These are phyloP conservation scores for Calonectria hawksworthii DNA, from an alignment of 2,329 filamentous ascomycete species.

Conservation along the genomic window DNA sequence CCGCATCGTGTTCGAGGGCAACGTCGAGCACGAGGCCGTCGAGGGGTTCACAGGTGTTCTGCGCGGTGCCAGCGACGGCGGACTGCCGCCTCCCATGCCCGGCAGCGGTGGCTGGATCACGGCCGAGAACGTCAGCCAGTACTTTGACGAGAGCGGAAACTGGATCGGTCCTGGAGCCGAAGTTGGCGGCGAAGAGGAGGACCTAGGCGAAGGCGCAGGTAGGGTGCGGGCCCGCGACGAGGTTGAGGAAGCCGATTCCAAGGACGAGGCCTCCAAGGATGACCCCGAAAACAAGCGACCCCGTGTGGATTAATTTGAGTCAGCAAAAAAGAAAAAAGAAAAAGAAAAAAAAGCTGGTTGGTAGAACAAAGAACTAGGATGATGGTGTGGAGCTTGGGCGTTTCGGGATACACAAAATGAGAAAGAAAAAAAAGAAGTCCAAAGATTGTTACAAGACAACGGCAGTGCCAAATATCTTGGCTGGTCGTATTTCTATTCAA, in stretches of 20 bases:
- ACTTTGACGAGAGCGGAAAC: slow-evolving; percentile 85
- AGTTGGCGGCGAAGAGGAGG: slow-evolving; percentile 58
- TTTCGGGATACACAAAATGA: slow-evolving; percentile 34
- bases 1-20: slow-evolving; percentile 70
- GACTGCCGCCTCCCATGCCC: slow-evolving; percentile 76
- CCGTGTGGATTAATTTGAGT: slow-evolving; percentile 56
- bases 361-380: background rate
- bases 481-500: background rate
- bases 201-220: slow-evolving; percentile 75
- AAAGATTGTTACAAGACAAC: background rate
- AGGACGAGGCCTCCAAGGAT: slow-evolving; percentile 56
- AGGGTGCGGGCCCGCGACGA: slow-evolving; percentile 69
- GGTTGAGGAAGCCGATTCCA: slow-evolving; percentile 61
- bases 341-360: background rate
- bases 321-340: background rate
- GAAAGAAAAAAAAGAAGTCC: too few relatives aligned
- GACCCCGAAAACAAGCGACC: slow-evolving; percentile 63
- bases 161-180: slow-evolving; percentile 69
- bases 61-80: slow-evolving; percentile 61
- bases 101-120: slow-evolving; percentile 90
- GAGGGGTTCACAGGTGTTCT: slow-evolving; percentile 71
- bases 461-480: background rate
- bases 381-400: slow-evolving; percentile 34
- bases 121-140: slow-evolving; percentile 89
- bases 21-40: slow-evolving; percentile 63